Evolutionary conservation across 345 rosid genomes (phyloP), one percentile per base, ranked within the genome.

Genomic region (Acer negundo): DNA sequence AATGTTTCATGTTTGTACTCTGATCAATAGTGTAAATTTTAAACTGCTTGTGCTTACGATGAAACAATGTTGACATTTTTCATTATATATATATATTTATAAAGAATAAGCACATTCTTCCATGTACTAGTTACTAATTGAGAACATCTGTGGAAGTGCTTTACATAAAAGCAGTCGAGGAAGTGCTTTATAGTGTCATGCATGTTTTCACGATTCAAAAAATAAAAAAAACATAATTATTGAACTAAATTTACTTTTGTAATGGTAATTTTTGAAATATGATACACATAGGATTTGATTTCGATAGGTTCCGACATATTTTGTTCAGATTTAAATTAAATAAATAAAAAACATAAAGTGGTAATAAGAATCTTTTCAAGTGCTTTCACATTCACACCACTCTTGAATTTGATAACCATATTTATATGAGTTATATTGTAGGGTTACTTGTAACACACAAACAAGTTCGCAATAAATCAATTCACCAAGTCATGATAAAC

Each of bases 371-470:
- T 49, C 62, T 13, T 44, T 51, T 16, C 17, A 44, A 1, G 11
- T 61, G 40, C 12, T 72, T 72, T 59, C 75, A 73, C 55, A 59
- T 17, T 42, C 76, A 62, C 68, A 9, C 26, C 1, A 61, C 7
- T 40, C 68, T 42, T n/a, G 8, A 58, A 38, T 59, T 44, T 40
- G 35, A 10, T 12, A 6, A 7, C 10, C 53, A 38, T 10, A 40
- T 11, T 11, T 22, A 26, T 26, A 26, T 26, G 28, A 26, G 28
- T 26, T 26, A 26, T 26, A 26, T 72, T 7, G 5, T 23, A 44
- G 4, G 58, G 46, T 74, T 17, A 49, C 70, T 63, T 47, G 62
- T n/a, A 38, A 63, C 15, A 64, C 6, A 31, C 46, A 74, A 63
- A 62, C 77, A 74, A 62, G 68, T 64, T 15, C 1, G 11, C 28